A percentile compares a stretch with the other conserved stretches of the same genome.
phyloP scores from a whole-genome alignment of 2,329 filamentous ascomycete species.

The Zymoseptoria pseudotritici region DNA sequence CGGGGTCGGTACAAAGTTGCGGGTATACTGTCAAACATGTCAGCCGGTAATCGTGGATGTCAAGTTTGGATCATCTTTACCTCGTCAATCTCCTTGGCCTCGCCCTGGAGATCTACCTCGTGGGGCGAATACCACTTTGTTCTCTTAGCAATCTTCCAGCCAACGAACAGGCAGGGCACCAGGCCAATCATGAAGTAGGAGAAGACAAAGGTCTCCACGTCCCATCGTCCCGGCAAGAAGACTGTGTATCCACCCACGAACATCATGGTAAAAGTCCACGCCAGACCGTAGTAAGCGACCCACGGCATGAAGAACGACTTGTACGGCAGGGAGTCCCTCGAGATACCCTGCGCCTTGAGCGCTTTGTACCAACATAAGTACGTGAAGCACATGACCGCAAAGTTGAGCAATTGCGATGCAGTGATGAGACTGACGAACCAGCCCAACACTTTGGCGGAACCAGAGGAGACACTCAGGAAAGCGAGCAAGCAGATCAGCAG shows the following conservation, averaged over 20 bases:
- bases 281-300: constrained; percentile 57
- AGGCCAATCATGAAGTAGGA: constrained; percentile 64
- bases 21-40: constrained; percentile 11
- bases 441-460: constrained; percentile 57
- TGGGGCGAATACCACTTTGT: constrained; percentile 45
- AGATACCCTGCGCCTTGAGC: constrained; percentile 59
- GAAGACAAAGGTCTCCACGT: constrained; percentile 63
- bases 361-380: constrained; percentile 67
- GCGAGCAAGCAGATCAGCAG: constrained; percentile 61
- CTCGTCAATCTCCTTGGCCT: constrained; percentile 53
- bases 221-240: constrained; percentile 60
- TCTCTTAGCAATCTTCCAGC: constrained; percentile 63
- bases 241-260: constrained; percentile 71
- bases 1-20: constrained; percentile 15
- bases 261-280: constrained; percentile 60
- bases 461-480: constrained; percentile 63
- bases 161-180: constrained; percentile 60
- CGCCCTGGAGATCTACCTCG: constrained; percentile 56
- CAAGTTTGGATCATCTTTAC: constrained; percentile 35
- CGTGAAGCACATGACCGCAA: constrained; percentile 58
- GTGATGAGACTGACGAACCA: constrained; percentile 68
- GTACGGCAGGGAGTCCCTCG: constrained; percentile 59
- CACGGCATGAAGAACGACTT: constrained; percentile 62
- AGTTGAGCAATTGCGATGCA: constrained; percentile 67
- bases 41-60: background rate